Conservation (phyloP, 2,329 filamentous ascomycete genomes). For the Magnaporthiopsis incrustans region DNA sequence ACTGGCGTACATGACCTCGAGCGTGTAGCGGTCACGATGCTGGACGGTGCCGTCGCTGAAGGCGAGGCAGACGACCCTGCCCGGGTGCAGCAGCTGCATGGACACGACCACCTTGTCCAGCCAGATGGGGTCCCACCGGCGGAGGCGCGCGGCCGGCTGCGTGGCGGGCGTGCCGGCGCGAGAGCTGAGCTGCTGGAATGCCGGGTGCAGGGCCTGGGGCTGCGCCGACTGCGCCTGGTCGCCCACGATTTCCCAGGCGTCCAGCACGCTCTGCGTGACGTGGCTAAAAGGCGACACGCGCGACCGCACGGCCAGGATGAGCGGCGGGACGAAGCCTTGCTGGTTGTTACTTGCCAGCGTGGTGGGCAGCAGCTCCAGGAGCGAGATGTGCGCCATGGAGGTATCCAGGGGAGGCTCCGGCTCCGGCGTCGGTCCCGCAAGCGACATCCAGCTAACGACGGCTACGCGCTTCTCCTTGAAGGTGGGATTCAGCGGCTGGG, state of each 20-base stretch:
- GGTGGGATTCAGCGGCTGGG: constrained; percentile 40
- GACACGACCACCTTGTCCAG: constrained; percentile 64
- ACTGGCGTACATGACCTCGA: constrained; percentile 59
- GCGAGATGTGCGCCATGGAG: constrained; percentile 58
- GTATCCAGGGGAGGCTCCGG: constrained; percentile 35
- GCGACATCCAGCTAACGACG: constrained; percentile 48
- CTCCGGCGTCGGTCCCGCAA: constrained; percentile 22
- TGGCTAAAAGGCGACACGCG: constrained; percentile 31
- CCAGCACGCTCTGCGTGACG: constrained; percentile 61
- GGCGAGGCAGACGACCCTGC: constrained; percentile 62
- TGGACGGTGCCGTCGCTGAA: constrained; percentile 77
- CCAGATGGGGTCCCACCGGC: constrained; percentile 58
- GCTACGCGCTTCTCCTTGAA: constrained; percentile 49
- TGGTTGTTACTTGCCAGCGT: constrained; percentile 46
- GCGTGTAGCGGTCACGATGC: constrained; percentile 67
- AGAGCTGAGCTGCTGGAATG: constrained; percentile 67
- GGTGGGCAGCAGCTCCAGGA: constrained; percentile 65
- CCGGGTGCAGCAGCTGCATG: constrained; percentile 60
- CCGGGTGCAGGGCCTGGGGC: constrained; percentile 59
- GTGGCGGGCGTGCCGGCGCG: constrained; percentile 9
- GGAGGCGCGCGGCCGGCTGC: constrained; percentile 33
- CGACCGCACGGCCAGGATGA: constrained; percentile 68
- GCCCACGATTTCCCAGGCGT: constrained; percentile 72
- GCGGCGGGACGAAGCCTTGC: constrained; percentile 48
- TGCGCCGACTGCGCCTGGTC: constrained; percentile 32